Base-by-base conservation (phyloP, 768 basidiomycete genomes). In the Leccinum subgranulosum region DNA sequence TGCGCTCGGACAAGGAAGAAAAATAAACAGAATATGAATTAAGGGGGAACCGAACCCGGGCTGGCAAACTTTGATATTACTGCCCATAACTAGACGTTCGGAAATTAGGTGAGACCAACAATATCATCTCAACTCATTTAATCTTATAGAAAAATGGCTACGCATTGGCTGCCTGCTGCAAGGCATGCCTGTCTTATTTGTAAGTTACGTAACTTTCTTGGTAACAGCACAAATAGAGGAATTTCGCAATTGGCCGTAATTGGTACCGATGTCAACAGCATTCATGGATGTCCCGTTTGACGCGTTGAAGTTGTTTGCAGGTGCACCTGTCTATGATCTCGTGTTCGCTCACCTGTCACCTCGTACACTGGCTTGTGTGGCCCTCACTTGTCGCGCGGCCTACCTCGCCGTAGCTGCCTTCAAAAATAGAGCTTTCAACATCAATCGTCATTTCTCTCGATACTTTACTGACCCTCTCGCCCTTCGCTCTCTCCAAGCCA, bases 41-140 rank as follows among this genome's bases (percentile, higher is more conserved):
- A 66, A 66, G 64, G 3, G 65, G 85, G 85, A 86, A 87, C 87
- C 83, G 85, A 87, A 87, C 85, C 85, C 85, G 86, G 86, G 84
- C 87, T 86, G 85, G 28, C 29, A 29, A 25, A 4, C 25, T 25
- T 25, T 25, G 25, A 25, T 25, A 25, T 4, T 25, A 3, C 28
- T 29, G 10, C 10, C 29, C 10, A 29, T 29, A 29, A 29, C 29
- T 4, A 10, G 29, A 29, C 10, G 29, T 29, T 29, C 29, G 29
- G 29, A 29, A 29, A 29, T 4, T 3, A 10, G 29, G 29, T 29
- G 29, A 29, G 28, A 10, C 28, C 10, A 29, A 29, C 9, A 3
- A 29, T 29, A 29, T 29, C 28, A 29, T 29, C 28, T 29, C 28
- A 28, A 9, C 9, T 29, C 28, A 10, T 29, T 11, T 29, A 29